Evolutionary conservation across 257 asterid genomes (phyloP).

Genomic region (Penstemon barbatus): DNA sequence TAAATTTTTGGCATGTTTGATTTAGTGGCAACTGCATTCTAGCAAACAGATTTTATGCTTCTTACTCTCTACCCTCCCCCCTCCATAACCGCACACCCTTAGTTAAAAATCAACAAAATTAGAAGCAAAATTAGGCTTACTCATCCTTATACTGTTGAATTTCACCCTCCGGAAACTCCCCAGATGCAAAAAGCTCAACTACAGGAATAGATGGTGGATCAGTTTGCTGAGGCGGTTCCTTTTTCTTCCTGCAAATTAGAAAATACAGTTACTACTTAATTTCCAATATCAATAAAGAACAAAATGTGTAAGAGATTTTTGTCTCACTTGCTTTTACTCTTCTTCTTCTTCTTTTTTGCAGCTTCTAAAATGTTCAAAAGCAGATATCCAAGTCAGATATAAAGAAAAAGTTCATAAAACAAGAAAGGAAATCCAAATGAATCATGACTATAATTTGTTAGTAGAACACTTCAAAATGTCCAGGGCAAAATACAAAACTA

Average conservation of each 20-base stretch:
- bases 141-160: slow-evolving; percentile 92
- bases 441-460: background rate
- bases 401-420: slow-evolving; percentile 1
- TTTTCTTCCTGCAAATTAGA: slow-evolving; percentile 69
- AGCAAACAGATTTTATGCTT: too few relatives aligned
- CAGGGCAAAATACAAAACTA: background rate
- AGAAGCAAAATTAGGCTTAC: slow-evolving; percentile 47
- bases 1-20: too few relatives aligned
- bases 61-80: background rate
- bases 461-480: slow-evolving; percentile 2
- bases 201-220: slow-evolving; percentile 93
- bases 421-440: slow-evolving; percentile 11
- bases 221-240: slow-evolving; percentile 73
- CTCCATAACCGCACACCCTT: background rate
- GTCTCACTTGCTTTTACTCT: slow-evolving; percentile 89
- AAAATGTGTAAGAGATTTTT: slow-evolving; percentile 11
- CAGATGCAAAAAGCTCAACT: slow-evolving; percentile 74
- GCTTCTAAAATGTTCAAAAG: slow-evolving; percentile 54
- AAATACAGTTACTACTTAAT: slow-evolving; percentile 9
- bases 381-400: slow-evolving; percentile 26
- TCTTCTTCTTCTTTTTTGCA: slow-evolving; percentile 94
- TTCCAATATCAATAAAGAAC: slow-evolving; percentile 4
- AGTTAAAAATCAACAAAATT: background rate
- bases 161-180: slow-evolving; percentile 99
- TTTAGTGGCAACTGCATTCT: too few relatives aligned